A percentile compares a stretch with the other conserved stretches of the same genome.
Conservation (phyloP, 352 stramenopile genomes). For the Phytophthora fragariaefolia region DNA sequence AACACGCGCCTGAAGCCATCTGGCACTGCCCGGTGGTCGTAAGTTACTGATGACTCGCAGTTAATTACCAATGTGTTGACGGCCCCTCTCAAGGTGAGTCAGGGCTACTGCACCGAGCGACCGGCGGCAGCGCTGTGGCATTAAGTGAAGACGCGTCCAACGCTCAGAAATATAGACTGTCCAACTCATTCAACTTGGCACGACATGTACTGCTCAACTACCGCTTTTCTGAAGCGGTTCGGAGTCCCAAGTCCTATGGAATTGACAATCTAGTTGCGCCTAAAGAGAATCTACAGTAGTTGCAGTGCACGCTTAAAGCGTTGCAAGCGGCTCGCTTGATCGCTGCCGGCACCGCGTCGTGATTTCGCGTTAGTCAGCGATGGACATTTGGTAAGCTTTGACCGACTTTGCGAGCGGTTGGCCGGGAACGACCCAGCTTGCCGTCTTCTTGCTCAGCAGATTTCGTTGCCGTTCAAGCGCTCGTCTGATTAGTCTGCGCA, state of each 20-base stretch:
- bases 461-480: conserved; percentile 14
- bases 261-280: conserved; percentile 21
- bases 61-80: too few relatives aligned
- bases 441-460: too few relatives aligned
- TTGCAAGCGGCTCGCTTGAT: conserved; percentile 13
- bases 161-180: too few relatives aligned
- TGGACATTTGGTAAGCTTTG: conserved; percentile 14
- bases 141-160: too few relatives aligned
- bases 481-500: conserved; percentile 17
- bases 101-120: too few relatives aligned
- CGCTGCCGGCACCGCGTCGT: conserved; percentile 10
- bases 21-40: conserved; percentile 4
- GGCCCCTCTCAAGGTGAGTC: too few relatives aligned
- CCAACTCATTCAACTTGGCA: too few relatives aligned
- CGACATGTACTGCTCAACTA: too few relatives aligned
- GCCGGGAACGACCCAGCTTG: too few relatives aligned
- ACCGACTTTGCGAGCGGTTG: too few relatives aligned
- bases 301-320: too few relatives aligned
- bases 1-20: conserved; percentile 26
- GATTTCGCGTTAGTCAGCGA: conserved; percentile 10
- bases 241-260: not conserved
- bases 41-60: not conserved
- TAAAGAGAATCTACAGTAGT: not conserved
- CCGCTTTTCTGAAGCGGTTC: not conserved
- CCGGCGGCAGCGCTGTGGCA: too few relatives aligned